phyloP scores from a whole-genome alignment of 2,329 filamentous ascomycete genomes.

The Fusarium sp. region DNA sequence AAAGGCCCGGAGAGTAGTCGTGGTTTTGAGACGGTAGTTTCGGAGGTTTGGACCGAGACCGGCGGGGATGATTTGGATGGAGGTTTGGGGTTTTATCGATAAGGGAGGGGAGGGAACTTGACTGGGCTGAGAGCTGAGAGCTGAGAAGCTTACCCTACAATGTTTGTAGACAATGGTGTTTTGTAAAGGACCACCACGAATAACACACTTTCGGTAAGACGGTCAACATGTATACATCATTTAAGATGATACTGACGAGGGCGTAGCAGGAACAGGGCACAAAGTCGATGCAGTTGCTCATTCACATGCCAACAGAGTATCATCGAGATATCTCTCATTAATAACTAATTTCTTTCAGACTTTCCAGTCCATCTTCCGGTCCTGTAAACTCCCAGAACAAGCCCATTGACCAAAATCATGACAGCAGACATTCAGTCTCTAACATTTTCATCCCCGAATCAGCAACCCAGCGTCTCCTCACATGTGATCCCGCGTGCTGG shows the following conservation, averaged over 20 bases:
- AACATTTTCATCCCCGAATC: background rate
- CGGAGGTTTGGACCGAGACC: conserved; percentile 43
- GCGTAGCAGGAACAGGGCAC: too few relatives aligned
- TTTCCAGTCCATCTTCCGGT: conserved; percentile 17
- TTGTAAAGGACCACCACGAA: too few relatives aligned
- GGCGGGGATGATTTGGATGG: conserved; percentile 38
- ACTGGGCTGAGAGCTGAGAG: background rate
- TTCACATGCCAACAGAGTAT: background rate
- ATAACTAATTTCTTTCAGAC: conserved; percentile 20
- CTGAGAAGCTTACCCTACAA: conserved; percentile 29
- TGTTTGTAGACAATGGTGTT: background rate
- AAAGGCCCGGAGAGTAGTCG: conserved; percentile 5
- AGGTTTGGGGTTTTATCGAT: conserved; percentile 42
- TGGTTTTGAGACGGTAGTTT: conserved; percentile 16
- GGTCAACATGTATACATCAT: too few relatives aligned
- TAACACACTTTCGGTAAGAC: too few relatives aligned
- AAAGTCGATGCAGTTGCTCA: background rate
- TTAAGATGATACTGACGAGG: too few relatives aligned
- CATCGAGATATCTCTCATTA: conserved; percentile 21
- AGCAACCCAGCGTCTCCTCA: conserved; percentile 40
- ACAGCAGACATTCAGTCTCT: background rate
- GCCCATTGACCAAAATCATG: conserved; percentile 5
- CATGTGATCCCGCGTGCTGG: conserved; percentile 59
- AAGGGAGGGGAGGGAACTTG: conserved; percentile 20
- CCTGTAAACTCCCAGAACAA: conserved; percentile 21